phyloP scores from a whole-genome alignment of 345 rosid species.

The Populus deltoides region DNA sequence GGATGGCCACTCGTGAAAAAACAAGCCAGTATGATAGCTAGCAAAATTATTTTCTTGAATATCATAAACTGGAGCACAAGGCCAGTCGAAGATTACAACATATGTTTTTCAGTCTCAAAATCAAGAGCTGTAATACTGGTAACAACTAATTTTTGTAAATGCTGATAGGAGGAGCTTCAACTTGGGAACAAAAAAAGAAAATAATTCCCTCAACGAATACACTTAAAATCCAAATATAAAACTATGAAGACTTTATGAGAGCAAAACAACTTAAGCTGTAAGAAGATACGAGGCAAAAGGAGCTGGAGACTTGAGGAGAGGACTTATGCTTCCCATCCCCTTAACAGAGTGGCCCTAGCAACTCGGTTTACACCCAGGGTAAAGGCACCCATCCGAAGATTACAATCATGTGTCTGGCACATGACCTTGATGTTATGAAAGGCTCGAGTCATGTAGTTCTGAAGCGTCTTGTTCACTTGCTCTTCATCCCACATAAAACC shows the following conservation, averaged over 20 bases:
- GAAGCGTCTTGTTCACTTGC: slow-evolving; percentile 69
- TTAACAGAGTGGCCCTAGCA: slow-evolving; percentile 76
- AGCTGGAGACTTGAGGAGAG: not conserved
- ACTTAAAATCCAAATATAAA: too few species aligned
- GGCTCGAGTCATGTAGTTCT: slow-evolving; percentile 82
- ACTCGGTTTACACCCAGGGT: slow-evolving; percentile 95
- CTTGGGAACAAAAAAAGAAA: not conserved
- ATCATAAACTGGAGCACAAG: not conserved
- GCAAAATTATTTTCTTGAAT: not conserved
- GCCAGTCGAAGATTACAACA: not conserved
- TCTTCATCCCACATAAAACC: slow-evolving; percentile 99
- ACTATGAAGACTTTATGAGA: too few species aligned
- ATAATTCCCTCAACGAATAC: not conserved
- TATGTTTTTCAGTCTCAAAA: not conserved
- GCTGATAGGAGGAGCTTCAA: not conserved
- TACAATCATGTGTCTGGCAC: slow-evolving; percentile 84
- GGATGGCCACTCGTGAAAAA: not conserved
- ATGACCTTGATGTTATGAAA: slow-evolving; percentile 82
- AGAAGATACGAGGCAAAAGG: not conserved
- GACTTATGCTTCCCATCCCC: slow-evolving; percentile 93
- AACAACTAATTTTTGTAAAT: not conserved
- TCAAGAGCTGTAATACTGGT: not conserved
- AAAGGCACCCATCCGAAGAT: slow-evolving; percentile 98
- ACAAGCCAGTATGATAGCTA: not conserved
- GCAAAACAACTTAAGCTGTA: not conserved